phyloP scores from a whole-genome alignment of 169 alveolate genomes.

The Besnoitia besnoiti region DNA sequence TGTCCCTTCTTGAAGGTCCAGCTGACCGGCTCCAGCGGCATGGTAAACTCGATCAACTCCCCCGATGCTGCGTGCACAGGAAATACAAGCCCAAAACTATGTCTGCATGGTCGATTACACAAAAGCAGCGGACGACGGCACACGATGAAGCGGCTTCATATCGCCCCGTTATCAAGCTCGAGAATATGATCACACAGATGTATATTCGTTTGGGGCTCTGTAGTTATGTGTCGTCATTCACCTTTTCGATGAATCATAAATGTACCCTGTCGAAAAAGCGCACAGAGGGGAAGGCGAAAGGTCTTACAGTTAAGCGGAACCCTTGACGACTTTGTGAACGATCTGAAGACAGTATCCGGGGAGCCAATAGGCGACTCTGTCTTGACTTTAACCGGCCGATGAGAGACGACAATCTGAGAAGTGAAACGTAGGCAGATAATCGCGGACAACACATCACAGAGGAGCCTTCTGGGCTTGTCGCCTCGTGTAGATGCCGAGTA shows the following conservation, averaged over 20 bases:
- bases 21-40: conserved; percentile 72
- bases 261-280: too few species aligned
- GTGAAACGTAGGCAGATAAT: not conserved
- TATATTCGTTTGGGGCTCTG: too few species aligned
- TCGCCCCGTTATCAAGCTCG: too few species aligned
- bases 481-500: too few species aligned
- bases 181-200: too few species aligned
- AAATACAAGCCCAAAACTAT: too few species aligned
- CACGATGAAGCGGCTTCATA: too few species aligned
- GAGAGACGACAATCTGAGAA: conserved; percentile 38
- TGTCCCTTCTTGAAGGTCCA: conserved; percentile 76
- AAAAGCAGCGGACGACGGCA: too few species aligned
- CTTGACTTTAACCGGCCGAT: conserved; percentile 29
- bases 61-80: conserved; percentile 68
- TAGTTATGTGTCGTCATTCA: too few species aligned
- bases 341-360: conserved; percentile 17
- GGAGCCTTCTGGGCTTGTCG: too few species aligned
- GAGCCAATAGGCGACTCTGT: conserved; percentile 46
- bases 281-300: not conserved
- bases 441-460: not conserved
- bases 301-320: conserved; percentile 26
- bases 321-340: conserved; percentile 13
- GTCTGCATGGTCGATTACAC: too few species aligned
- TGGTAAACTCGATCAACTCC: conserved; percentile 61
- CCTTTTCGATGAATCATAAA: not conserved